phyloP scores from a whole-genome alignment of 192 early-diverging fungal species.

The Phycomyces blakesleeanus region DNA sequence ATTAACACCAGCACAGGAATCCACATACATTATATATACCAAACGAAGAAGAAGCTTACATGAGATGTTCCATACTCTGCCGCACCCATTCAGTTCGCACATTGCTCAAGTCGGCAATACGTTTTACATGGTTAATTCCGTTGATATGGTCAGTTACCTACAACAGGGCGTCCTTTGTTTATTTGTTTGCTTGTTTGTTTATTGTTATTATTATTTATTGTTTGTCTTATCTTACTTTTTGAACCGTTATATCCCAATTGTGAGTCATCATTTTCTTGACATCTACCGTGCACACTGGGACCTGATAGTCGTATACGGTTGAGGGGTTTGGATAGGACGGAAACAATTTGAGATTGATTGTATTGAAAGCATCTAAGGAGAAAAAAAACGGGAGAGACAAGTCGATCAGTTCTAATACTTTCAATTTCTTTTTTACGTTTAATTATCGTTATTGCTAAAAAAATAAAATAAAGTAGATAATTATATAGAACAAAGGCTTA shows the following conservation, averaged over 20 bases:
- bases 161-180: too few relatives aligned
- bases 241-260: conserved; percentile 93
- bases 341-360: conserved; percentile 84
- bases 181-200: too few relatives aligned
- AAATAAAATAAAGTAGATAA: too few relatives aligned
- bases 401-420: too few relatives aligned
- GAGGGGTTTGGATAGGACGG: conserved; percentile 73
- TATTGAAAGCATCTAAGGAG: conserved; percentile 66
- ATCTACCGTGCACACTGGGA: conserved; percentile 76
- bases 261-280: conserved; percentile 55
- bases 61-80: conserved; percentile 81
- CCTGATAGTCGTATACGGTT: conserved; percentile 75
- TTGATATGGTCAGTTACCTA: conserved; percentile 77
- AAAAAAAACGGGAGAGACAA: too few relatives aligned
- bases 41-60: conserved; percentile 59
- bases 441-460: too few relatives aligned
- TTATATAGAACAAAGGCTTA: conserved; percentile 32
- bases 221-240: conserved; percentile 35
- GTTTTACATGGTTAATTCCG: conserved; percentile 78
- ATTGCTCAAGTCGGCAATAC: conserved; percentile 77
- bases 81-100: conserved; percentile 72
- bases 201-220: neutral
- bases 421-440: too few relatives aligned
- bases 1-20: neutral
- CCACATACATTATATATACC: too few relatives aligned